Conservation (phyloP, 176 grass and related monocot species). For the Musa schizocarpa region DNA sequence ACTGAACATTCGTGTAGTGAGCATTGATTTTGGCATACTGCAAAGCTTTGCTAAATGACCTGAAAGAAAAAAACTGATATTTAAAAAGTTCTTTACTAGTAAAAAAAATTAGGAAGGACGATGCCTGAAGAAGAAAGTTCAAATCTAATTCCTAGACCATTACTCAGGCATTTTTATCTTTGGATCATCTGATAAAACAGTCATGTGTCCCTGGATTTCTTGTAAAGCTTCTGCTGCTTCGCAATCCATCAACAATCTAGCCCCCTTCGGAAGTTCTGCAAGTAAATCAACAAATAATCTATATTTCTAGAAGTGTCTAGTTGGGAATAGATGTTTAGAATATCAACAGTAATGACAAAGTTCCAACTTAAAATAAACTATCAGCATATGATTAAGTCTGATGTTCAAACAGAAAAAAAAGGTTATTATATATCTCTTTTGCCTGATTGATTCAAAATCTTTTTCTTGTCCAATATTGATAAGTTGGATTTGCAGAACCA, state of each 20-base stretch:
- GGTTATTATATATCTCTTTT: too few relatives aligned
- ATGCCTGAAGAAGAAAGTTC: not conserved
- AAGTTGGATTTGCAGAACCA: too few relatives aligned
- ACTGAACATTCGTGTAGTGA: conserved; percentile 41
- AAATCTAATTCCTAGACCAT: conserved; percentile 4
- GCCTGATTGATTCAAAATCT: too few relatives aligned
- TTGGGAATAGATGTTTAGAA: not conserved
- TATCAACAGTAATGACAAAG: not conserved
- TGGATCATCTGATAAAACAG: conserved; percentile 85
- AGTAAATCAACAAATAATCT: conserved; percentile 13
- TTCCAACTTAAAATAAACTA: too few relatives aligned
- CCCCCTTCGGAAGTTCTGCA: conserved; percentile 65
- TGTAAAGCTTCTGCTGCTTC: conserved; percentile 74
- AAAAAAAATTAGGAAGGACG: not conserved
- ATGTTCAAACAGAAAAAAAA: too few relatives aligned
- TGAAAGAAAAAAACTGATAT: conserved; percentile 20
- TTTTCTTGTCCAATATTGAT: too few relatives aligned
- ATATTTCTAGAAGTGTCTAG: not conserved
- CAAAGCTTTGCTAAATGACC: conserved; percentile 82
- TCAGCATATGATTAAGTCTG: too few relatives aligned
- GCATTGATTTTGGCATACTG: conserved; percentile 62
- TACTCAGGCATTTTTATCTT: conserved; percentile 92
- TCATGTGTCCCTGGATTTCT: conserved; percentile 86
- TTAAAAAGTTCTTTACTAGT: conserved; percentile 9
- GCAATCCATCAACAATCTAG: conserved; percentile 72